Percentiles rank a stretch among this genome's conserved stretches.
These are phyloP conservation scores for Cordyceps militaris DNA, from an alignment of 2,329 filamentous ascomycete species.

Conservation along the genomic window DNA sequence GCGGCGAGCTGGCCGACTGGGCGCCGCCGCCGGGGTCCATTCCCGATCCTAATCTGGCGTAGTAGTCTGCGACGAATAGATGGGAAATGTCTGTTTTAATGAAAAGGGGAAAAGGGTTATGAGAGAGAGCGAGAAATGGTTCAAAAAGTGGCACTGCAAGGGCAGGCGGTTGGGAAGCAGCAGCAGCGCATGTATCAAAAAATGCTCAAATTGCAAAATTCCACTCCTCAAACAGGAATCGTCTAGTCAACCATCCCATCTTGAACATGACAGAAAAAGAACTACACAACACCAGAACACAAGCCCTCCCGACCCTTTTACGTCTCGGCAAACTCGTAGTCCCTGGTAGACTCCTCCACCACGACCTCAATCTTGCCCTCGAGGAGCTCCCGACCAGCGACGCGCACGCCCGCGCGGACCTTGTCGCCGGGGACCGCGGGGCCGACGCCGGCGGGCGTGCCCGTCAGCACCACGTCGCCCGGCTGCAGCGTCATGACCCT, in stretches of 20 bases:
- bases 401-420: slow-evolving; percentile 74
- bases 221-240: neutral
- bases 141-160: neutral
- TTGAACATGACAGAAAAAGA: neutral
- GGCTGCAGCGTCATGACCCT: slow-evolving; percentile 89
- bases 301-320: slow-evolving; percentile 27
- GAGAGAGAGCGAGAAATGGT: neutral
- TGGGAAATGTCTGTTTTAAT: neutral
- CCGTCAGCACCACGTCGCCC: slow-evolving; percentile 92
- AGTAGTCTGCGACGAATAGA: neutral
- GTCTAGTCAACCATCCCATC: neutral
- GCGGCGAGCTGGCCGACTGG: slow-evolving; percentile 68
- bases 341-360: slow-evolving; percentile 70
- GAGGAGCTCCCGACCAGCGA: slow-evolving; percentile 74
- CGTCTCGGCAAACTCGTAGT: slow-evolving; percentile 72
- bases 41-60: slow-evolving; percentile 48
- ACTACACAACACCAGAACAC: neutral
- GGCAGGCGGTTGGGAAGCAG: neutral
- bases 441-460: slow-evolving; percentile 93
- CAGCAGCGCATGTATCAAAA: neutral
- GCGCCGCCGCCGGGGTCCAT: slow-evolving; percentile 56
- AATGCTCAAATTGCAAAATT: neutral
- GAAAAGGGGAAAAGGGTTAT: neutral
- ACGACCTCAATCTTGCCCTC: slow-evolving; percentile 78
- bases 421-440: slow-evolving; percentile 78